phyloP scores from a whole-genome alignment of 2,329 filamentous ascomycete genomes.

The Elsinoe necatrix region DNA sequence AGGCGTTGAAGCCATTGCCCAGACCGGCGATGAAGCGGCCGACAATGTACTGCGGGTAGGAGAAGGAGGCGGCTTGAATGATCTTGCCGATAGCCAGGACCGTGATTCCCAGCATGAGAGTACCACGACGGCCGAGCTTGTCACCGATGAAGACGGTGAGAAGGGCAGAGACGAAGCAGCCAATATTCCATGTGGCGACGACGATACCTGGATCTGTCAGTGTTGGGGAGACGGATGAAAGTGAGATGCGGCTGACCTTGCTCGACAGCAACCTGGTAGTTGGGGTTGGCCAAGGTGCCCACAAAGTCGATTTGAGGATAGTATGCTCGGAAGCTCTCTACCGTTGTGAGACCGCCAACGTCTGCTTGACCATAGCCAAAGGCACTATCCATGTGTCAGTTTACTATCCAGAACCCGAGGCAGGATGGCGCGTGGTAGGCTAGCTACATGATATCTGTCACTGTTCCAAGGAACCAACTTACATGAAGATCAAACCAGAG shows the following conservation, averaged over 20 bases:
- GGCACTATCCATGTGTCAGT: conserved; percentile 27
- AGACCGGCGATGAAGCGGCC: conserved; percentile 43
- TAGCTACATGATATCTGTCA: neutral
- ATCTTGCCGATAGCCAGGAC: conserved; percentile 53
- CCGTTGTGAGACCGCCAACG: conserved; percentile 51
- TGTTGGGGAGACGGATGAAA: neutral
- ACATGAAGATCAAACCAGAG: conserved; percentile 15
- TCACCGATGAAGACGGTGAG: conserved; percentile 46
- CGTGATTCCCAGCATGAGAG: conserved; percentile 50
- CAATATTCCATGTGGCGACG: conserved; percentile 34
- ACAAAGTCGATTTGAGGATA: conserved; percentile 37
- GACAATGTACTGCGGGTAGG: conserved; percentile 39
- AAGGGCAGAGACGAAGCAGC: conserved; percentile 39
- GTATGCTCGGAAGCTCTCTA: conserved; percentile 49
- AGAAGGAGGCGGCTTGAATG: conserved; percentile 47
- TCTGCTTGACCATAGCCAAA: conserved; percentile 57
- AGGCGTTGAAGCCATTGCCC: conserved; percentile 34
- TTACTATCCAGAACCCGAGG: neutral
- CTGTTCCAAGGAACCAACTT: neutral
- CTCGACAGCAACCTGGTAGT: conserved; percentile 32
- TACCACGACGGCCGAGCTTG: conserved; percentile 47
- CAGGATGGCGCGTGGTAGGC: neutral
- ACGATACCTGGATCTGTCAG: conserved; percentile 26
- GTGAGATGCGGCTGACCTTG: conserved; percentile 30
- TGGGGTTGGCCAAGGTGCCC: conserved; percentile 28